Evolutionary conservation across 2,329 filamentous ascomycete species (phyloP), one percentile per base, ranked within the genome.

Genomic region (Aschersonia sp.): DNA sequence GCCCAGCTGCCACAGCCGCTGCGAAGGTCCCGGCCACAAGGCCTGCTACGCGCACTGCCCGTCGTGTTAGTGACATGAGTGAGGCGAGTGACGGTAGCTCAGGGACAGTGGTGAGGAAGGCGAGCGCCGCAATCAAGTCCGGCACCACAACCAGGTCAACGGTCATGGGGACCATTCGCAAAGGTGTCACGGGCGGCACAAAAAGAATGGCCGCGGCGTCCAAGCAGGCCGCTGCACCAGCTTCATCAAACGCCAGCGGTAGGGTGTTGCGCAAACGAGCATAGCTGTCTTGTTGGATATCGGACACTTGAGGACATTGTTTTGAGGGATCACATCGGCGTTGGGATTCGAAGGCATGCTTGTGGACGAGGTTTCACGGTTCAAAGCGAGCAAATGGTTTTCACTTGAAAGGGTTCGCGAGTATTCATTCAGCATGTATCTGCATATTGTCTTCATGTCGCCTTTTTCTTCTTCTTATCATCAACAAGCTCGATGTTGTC

Each of bases 401-500:
- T 37, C 8, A 37, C 12, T 37, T 37, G 35, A 12, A 37, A 37
- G 12, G 12, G 8, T 37, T 37, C 8, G 35, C 8, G 8, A 37
- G 35, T 9, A 4, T 37, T 12, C 8, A 37, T 48, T 29, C 9
- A 14, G 7, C 35, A 44, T 37, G 31, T 39, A 33, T 12, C 40
- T 30, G 46, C 35, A 33, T 9, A 46, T 22, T 35, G 14, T 52
- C 11, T 22, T 42, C 40, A 42, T 14, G 40, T 42, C 11, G 58
- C 58, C 60, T 67, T 68, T 60, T 73, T 79, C 71, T 94, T 94
- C 78, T 92, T 92, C 79, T 95, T 96, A 63, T 96, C 90, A 66
- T 97, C 90, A 42, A 97, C 78, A 60, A 89, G 69, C 68, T 97
- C 90, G 57, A 97, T 84, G 67, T 98, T 96, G 61, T 94, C 87